A percentile compares a stretch with the other conserved stretches of the same genome.
Conservation (phyloP, 306 rosid genomes). For the Chamaecrista fasciculata region DNA sequence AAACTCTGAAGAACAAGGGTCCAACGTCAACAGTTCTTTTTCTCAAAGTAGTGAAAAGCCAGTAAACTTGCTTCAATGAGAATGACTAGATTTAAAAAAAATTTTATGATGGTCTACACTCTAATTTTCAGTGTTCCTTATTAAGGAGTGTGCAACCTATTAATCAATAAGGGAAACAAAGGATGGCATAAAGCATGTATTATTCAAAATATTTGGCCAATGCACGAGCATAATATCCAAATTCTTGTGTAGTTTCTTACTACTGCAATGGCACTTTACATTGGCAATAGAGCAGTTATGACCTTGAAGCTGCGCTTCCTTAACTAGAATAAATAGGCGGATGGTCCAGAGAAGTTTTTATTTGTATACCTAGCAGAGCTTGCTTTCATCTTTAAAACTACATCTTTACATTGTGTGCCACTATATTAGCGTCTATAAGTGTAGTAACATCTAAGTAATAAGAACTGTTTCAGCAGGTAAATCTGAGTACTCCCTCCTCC, state of each 20-base stretch:
- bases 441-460: not conserved
- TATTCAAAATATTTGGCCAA: not conserved
- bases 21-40: not conserved
- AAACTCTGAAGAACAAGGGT: not conserved
- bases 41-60: not conserved
- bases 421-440: not conserved
- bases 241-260: not conserved
- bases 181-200: not conserved
- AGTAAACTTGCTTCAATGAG: not conserved
- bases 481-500: not conserved
- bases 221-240: not conserved
- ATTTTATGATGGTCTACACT: not conserved
- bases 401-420: not conserved
- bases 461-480: not conserved
- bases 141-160: not conserved
- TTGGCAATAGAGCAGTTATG: not conserved
- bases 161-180: not conserved
- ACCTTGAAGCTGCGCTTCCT: not conserved
- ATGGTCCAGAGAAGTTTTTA: not conserved
- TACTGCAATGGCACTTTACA: not conserved
- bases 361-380: not conserved
- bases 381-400: not conserved
- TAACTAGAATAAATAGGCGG: not conserved
- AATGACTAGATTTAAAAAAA: not conserved
- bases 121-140: not conserved